A percentile compares a stretch with the other conserved stretches of the same genome.
phyloP scores from a whole-genome alignment of 257 asterid species.

The Osmanthus fragrans region DNA sequence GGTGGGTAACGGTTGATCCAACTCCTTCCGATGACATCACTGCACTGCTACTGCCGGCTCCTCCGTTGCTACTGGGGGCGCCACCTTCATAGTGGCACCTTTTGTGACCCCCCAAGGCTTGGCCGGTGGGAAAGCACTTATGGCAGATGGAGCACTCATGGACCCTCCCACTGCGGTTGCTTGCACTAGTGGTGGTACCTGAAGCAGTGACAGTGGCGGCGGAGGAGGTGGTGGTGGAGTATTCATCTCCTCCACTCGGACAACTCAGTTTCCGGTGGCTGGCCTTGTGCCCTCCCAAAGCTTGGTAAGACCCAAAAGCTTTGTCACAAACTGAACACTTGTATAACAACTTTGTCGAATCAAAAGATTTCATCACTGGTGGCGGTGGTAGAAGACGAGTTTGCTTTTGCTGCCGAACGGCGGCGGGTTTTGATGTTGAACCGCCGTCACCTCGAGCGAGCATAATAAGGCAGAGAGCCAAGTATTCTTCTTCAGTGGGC shows the following conservation, averaged over 20 bases:
- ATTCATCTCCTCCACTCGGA: slow-evolving; percentile 15
- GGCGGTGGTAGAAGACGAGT: slow-evolving; percentile 16
- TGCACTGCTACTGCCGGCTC: slow-evolving; percentile 30
- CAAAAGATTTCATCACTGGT: slow-evolving; percentile 10
- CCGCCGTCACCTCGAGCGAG: slow-evolving; percentile 49
- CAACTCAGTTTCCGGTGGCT: slow-evolving; percentile 49
- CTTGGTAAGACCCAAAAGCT: slow-evolving; percentile 56
- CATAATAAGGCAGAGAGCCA: slow-evolving; percentile 64
- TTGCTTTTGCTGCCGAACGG: neutral
- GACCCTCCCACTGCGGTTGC: slow-evolving; percentile 31
- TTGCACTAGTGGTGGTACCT: slow-evolving; percentile 3
- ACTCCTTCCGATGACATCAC: slow-evolving; percentile 40
- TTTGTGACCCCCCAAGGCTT: slow-evolving; percentile 69
- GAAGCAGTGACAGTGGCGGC: slow-evolving; percentile 17
- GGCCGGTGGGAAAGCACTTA: slow-evolving; percentile 51
- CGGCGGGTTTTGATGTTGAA: slow-evolving; percentile 7
- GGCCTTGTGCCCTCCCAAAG: slow-evolving; percentile 74
- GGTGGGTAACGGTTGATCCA: slow-evolving; percentile 46
- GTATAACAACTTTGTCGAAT: slow-evolving; percentile 30
- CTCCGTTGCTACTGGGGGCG: slow-evolving; percentile 27
- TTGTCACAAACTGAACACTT: slow-evolving; percentile 53
- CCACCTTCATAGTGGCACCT: slow-evolving; percentile 59
- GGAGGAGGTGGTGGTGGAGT: slow-evolving; percentile 21
- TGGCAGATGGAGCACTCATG: slow-evolving; percentile 65
- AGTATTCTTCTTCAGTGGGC: slow-evolving; percentile 39